Conservation (phyloP, 208 protist genomes). For the Novymonas esmeraldas region DNA sequence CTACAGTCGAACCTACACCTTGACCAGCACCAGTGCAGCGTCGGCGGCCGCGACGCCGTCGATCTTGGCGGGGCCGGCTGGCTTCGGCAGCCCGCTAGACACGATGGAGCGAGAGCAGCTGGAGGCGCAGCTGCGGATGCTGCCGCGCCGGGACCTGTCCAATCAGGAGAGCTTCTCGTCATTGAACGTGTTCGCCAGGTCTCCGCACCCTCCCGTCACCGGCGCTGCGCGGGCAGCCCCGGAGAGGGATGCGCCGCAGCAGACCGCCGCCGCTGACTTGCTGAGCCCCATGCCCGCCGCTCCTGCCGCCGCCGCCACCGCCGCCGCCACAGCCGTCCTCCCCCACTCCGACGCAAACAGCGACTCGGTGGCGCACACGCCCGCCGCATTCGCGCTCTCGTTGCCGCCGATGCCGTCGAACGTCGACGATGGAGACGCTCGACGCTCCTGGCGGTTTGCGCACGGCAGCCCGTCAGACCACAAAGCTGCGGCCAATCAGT, state of each 20-base stretch:
- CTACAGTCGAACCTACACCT: constrained; percentile 37
- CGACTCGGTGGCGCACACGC: not conserved
- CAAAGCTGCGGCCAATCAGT: not conserved
- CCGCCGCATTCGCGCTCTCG: not conserved
- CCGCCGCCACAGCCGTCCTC: no score
- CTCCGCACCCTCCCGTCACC: no score
- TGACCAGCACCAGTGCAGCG: constrained; percentile 1
- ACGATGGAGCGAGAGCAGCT: constrained; percentile 57
- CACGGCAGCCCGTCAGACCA: no score
- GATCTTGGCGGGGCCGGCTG: constrained; percentile 9
- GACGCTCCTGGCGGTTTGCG: not conserved
- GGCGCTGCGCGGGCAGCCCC: no score
- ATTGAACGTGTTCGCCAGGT: not conserved
- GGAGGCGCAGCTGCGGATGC: constrained; percentile 44
- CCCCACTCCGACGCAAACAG: no score
- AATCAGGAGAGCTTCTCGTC: constrained; percentile 19
- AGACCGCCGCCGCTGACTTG: no score
- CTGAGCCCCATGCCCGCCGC: no score
- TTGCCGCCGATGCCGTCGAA: not conserved
- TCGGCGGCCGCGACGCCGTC: constrained; percentile 8
- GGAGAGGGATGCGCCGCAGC: not conserved
- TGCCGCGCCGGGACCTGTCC: constrained; percentile 32
- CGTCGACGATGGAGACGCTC: not conserved
- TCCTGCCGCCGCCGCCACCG: no score
- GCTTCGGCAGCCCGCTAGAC: constrained; percentile 31